Percentiles rank a stretch among this genome's conserved stretches.
phyloP scores from a whole-genome alignment of 1,139 yeast genomes.

The Ogataea hybrid region DNA sequence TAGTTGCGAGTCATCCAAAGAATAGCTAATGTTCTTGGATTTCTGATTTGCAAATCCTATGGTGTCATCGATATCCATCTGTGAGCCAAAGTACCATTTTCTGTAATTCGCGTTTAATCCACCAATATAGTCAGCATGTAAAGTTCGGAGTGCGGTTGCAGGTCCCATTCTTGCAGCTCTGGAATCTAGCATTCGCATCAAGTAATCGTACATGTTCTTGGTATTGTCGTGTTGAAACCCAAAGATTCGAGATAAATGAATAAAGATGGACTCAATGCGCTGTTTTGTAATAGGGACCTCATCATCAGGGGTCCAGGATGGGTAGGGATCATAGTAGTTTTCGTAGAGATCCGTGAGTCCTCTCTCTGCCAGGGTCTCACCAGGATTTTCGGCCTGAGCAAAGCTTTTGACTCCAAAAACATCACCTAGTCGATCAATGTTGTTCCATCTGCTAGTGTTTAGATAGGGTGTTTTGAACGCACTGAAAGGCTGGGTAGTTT shows the following conservation, averaged over 20 bases:
- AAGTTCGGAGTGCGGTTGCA: slow-evolving; percentile 49
- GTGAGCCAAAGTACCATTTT: slow-evolving; percentile 77
- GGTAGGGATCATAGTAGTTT: slow-evolving; percentile 50
- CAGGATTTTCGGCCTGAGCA: slow-evolving; percentile 29
- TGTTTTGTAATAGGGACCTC: slow-evolving; percentile 41
- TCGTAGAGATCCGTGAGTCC: slow-evolving; percentile 41
- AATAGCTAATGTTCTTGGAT: slow-evolving; percentile 30
- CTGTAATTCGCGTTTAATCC: slow-evolving; percentile 65
- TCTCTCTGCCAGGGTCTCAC: slow-evolving; percentile 40
- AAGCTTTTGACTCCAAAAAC: slow-evolving; percentile 28
- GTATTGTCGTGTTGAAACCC: slow-evolving; percentile 67
- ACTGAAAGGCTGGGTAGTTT: slow-evolving; percentile 44
- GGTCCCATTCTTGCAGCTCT: slow-evolving; percentile 66
- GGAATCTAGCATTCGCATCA: slow-evolving; percentile 62
- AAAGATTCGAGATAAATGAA: slow-evolving; percentile 51
- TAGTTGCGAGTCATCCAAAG: slow-evolving; percentile 41
- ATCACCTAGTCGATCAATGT: slow-evolving; percentile 36
- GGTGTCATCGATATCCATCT: slow-evolving; percentile 63
- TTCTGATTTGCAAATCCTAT: slow-evolving; percentile 42
- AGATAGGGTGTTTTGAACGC: slow-evolving; percentile 50
- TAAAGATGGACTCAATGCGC: slow-evolving; percentile 57
- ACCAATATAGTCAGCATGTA: slow-evolving; percentile 74
- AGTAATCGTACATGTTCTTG: slow-evolving; percentile 63
- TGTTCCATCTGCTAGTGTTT: slow-evolving; percentile 46
- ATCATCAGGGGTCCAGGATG: slow-evolving; percentile 50